phyloP scores from a whole-genome alignment of 108 stramenopile species.

The Discostella stelligeroides region DNA sequence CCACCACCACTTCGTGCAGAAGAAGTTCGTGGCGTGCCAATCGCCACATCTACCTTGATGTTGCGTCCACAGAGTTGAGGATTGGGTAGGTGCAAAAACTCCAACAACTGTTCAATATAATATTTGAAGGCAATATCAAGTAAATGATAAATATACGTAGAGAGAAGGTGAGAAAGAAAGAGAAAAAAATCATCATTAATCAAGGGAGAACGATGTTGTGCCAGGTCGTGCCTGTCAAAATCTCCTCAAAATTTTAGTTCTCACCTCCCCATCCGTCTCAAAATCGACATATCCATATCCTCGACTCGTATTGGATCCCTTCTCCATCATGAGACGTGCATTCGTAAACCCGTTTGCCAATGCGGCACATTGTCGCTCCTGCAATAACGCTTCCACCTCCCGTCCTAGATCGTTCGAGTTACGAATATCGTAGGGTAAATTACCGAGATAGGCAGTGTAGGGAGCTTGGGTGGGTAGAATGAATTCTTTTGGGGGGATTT shows the following conservation, averaged over 20 bases:
- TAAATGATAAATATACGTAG: not conserved
- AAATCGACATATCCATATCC: constrained; percentile 57
- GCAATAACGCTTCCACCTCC: constrained; percentile 30
- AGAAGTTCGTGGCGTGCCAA: constrained; percentile 16
- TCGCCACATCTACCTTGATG: constrained; percentile 73
- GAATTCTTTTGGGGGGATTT: constrained; percentile 10
- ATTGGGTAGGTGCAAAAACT: constrained; percentile 27
- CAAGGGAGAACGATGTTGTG: no score
- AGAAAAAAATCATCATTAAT: not conserved
- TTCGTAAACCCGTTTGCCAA: not conserved
- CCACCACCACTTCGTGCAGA: constrained; percentile 21
- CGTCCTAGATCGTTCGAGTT: constrained; percentile 24
- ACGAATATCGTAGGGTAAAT: constrained; percentile 25
- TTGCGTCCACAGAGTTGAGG: constrained; percentile 54
- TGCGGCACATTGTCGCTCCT: constrained; percentile 7
- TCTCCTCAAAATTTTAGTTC: constrained; percentile 7
- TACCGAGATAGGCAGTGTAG: constrained; percentile 51
- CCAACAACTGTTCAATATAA: constrained; percentile 32
- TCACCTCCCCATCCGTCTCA: constrained; percentile 37
- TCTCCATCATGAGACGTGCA: constrained; percentile 33
- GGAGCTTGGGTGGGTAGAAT: constrained; percentile 6
- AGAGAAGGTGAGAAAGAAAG: not conserved
- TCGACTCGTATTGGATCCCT: constrained; percentile 18
- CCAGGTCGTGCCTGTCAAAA: no score
- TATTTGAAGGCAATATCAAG: no score